Evolutionary conservation across 2,329 filamentous ascomycete genomes (phyloP).

Genomic region (Beauveria varroae): DNA sequence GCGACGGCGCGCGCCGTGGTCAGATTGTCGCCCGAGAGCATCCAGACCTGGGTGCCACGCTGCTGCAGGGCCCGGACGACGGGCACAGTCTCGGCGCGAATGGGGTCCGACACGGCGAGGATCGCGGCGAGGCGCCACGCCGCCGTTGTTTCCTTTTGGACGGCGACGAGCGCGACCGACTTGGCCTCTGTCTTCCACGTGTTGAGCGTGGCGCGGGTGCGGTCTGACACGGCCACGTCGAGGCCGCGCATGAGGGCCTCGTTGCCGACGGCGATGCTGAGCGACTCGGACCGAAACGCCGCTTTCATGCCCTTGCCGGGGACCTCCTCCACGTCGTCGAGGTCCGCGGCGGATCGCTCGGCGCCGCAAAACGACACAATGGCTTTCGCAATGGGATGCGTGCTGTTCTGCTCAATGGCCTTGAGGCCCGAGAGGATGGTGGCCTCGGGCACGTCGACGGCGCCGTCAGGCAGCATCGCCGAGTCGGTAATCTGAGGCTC

Average conservation of each 20-base stretch:
- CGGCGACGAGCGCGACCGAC: slow-evolving; percentile 54
- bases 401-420: slow-evolving; percentile 62
- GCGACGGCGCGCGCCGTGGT: slow-evolving; percentile 78
- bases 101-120: slow-evolving; percentile 73
- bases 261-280: slow-evolving; percentile 62
- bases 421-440: slow-evolving; percentile 47
- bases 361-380: slow-evolving; percentile 54
- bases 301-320: slow-evolving; percentile 66
- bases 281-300: slow-evolving; percentile 30
- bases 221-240: slow-evolving; percentile 30
- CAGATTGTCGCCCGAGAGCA: slow-evolving; percentile 88
- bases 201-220: slow-evolving; percentile 32
- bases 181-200: slow-evolving; percentile 57
- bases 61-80: slow-evolving; percentile 59
- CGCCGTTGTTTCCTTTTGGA: slow-evolving; percentile 21
- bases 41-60: slow-evolving; percentile 70
- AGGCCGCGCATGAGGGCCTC: slow-evolving; percentile 57
- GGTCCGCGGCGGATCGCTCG: slow-evolving; percentile 23
- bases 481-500: slow-evolving; percentile 61
- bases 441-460: slow-evolving; percentile 18
- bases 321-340: slow-evolving; percentile 52
- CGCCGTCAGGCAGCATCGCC: slow-evolving; percentile 29
- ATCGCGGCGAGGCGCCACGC: slow-evolving; percentile 51
- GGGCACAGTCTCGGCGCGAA: slow-evolving; percentile 62
- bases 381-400: slow-evolving; percentile 67